A percentile compares a stretch with the other conserved stretches of the same genome.
phyloP scores from a whole-genome alignment of 257 asterid species.

The Scutellaria minor region DNA sequence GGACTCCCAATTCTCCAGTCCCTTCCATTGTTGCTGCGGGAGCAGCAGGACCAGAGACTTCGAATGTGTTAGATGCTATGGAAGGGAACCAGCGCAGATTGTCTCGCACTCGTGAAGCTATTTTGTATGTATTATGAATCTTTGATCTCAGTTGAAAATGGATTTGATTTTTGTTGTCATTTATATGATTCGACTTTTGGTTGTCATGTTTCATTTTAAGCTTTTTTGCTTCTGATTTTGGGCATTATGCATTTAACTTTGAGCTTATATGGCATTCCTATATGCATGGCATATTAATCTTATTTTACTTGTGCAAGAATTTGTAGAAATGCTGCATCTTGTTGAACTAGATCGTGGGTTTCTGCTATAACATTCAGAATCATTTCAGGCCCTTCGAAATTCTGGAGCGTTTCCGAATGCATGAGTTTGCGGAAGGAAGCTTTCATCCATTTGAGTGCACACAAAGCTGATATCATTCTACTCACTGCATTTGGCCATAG shows the following conservation, averaged over 20 bases:
- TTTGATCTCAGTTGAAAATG: conserved; percentile 11
- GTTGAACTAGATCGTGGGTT: conserved; percentile 17
- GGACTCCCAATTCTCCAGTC: conserved; percentile 83
- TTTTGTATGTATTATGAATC: conserved; percentile 58
- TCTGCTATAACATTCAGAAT: conserved; percentile 25
- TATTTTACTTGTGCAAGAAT: conserved; percentile 3
- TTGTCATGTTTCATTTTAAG: background rate
- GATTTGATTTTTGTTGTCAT: conserved; percentile 18
- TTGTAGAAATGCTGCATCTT: background rate
- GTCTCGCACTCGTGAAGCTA: conserved; percentile 67
- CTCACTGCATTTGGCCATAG: conserved; percentile 26
- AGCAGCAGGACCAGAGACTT: conserved; percentile 70
- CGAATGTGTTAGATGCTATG: conserved; percentile 71
- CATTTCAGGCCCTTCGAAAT: conserved; percentile 84
- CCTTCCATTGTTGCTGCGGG: conserved; percentile 81
- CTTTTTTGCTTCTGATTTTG: conserved; percentile 11
- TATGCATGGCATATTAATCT: background rate
- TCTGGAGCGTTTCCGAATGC: conserved; percentile 87
- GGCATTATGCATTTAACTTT: conserved; percentile 5
- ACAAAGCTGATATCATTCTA: conserved; percentile 60
- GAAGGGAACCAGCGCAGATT: conserved; percentile 81
- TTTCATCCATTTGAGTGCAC: conserved; percentile 96
- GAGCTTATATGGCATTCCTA: background rate
- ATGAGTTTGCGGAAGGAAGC: conserved; percentile 86
- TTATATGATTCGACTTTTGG: conserved; percentile 5